These are phyloP conservation scores for Avena eriantha DNA, from an alignment of 176 grass and related monocot genomes.

Conservation along the genomic window DNA sequence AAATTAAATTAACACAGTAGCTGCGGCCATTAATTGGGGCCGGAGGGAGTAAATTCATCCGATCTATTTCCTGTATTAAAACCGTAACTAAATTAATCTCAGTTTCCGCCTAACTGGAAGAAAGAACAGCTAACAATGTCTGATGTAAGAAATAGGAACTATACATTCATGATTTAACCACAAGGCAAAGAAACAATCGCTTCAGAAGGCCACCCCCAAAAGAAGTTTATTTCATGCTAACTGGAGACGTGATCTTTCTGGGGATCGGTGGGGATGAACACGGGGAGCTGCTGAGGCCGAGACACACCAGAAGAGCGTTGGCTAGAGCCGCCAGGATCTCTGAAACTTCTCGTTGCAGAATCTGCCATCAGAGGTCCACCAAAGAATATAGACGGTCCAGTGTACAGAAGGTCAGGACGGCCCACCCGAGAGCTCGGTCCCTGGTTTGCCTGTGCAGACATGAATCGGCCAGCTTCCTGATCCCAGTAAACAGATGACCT, in stretches of 20 bases:
- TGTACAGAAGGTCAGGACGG: slow-evolving; percentile 67
- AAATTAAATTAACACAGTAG: too few species aligned
- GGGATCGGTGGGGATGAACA: slow-evolving; percentile 75
- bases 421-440: slow-evolving; percentile 50
- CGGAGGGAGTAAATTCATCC: too few species aligned
- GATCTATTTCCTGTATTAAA: background rate
- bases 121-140: slow-evolving; percentile 29
- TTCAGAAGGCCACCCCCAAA: slow-evolving; percentile 15
- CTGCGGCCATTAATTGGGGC: too few species aligned
- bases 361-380: slow-evolving; percentile 73
- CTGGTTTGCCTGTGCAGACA: slow-evolving; percentile 59
- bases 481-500: slow-evolving; percentile 89
- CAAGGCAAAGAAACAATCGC: slow-evolving; percentile 13
- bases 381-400: slow-evolving; percentile 89
- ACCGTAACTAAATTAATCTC: slow-evolving; percentile 41
- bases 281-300: slow-evolving; percentile 69
- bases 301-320: slow-evolving; percentile 43
- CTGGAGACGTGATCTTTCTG: slow-evolving; percentile 61
- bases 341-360: slow-evolving; percentile 66
- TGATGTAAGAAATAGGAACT: slow-evolving; percentile 44
- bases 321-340: slow-evolving; percentile 60
- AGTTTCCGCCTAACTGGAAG: background rate
- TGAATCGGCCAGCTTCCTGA: slow-evolving; percentile 91
- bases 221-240: slow-evolving; percentile 52
- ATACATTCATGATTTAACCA: slow-evolving; percentile 32